phyloP scores from a whole-genome alignment of 345 rosid species.

The Gossypium thurberi region DNA sequence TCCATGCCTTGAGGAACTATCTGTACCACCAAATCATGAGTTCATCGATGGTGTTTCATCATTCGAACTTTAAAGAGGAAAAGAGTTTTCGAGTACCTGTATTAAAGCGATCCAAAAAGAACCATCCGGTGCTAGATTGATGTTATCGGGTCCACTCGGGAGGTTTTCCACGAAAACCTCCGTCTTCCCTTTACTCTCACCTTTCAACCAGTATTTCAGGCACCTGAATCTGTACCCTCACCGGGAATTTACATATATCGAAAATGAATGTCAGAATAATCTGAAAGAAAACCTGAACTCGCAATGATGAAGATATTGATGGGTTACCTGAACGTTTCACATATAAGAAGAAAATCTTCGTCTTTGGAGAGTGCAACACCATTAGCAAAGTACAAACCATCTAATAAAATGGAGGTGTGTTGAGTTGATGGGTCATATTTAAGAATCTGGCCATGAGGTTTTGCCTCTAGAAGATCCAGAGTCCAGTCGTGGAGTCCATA shows the following conservation, averaged over 20 bases:
- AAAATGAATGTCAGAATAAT: background rate
- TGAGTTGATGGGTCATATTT: constrained; percentile 36
- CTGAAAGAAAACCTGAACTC: background rate
- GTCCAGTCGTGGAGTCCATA: constrained; percentile 28
- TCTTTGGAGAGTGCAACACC: constrained; percentile 43
- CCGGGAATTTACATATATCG: background rate
- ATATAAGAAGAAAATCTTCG: constrained; percentile 36
- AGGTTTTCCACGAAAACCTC: constrained; percentile 41
- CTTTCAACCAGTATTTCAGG: constrained; percentile 41
- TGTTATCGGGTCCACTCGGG: constrained; percentile 48
- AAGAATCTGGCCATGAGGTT: constrained; percentile 50
- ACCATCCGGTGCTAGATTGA: constrained; percentile 51
- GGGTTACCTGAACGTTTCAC: constrained; percentile 40
- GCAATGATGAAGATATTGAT: background rate
- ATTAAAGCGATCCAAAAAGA: constrained; percentile 44
- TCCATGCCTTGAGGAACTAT: constrained; percentile 16
- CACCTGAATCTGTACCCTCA: constrained; percentile 34
- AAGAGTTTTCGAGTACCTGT: constrained; percentile 19
- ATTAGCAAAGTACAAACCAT: constrained; percentile 33
- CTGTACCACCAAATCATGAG: constrained; percentile 17
- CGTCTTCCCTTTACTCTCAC: constrained; percentile 27
- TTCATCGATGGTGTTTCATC: background rate
- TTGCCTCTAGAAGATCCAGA: constrained; percentile 46
- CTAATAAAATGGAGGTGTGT: constrained; percentile 31
- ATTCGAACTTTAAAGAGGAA: background rate